Evolutionary conservation across 495 filamentous ascomycete genomes (phyloP).

Genomic region (Recurvomyces mirabilis): DNA sequence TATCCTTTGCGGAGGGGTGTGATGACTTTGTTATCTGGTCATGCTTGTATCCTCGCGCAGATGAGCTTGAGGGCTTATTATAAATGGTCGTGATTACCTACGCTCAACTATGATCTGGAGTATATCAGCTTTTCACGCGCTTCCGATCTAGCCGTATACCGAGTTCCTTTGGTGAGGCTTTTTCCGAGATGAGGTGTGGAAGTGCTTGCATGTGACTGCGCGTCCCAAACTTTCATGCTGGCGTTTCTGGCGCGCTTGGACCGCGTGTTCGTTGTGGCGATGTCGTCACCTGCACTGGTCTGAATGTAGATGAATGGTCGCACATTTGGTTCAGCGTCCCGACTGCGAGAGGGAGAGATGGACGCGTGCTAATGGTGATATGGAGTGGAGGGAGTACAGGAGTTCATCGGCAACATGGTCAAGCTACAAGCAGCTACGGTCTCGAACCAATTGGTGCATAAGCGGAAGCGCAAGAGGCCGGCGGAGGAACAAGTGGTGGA

Average conservation of each 20-base stretch:
- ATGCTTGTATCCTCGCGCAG: too few species aligned
- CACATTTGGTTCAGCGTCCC: too few species aligned
- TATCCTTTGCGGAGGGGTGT: too few species aligned
- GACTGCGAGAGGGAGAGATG: not conserved
- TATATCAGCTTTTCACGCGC: not conserved
- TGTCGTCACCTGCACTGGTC: slow-evolving; percentile 4
- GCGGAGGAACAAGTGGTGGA: slow-evolving; percentile 21
- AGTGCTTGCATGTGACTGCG: slow-evolving; percentile 11
- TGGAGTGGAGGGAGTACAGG: not conserved
- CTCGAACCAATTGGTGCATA: slow-evolving; percentile 41
- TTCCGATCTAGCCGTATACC: not conserved
- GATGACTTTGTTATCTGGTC: too few species aligned
- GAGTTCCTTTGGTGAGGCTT: not conserved
- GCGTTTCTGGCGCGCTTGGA: slow-evolving; percentile 1
- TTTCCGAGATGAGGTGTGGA: not conserved
- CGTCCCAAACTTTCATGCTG: not conserved
- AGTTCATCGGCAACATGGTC: slow-evolving; percentile 34
- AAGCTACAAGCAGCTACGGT: slow-evolving; percentile 45
- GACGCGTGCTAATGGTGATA: not conserved
- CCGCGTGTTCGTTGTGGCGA: not conserved
- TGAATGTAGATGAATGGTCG: not conserved
- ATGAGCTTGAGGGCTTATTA: too few species aligned
- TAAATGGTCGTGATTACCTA: too few species aligned
- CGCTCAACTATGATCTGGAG: not conserved
- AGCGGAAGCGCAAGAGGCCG: slow-evolving; percentile 41